These are phyloP conservation scores for Kodamaea kakaduensis DNA, from an alignment of 805 yeast species.

Conservation along the genomic window DNA sequence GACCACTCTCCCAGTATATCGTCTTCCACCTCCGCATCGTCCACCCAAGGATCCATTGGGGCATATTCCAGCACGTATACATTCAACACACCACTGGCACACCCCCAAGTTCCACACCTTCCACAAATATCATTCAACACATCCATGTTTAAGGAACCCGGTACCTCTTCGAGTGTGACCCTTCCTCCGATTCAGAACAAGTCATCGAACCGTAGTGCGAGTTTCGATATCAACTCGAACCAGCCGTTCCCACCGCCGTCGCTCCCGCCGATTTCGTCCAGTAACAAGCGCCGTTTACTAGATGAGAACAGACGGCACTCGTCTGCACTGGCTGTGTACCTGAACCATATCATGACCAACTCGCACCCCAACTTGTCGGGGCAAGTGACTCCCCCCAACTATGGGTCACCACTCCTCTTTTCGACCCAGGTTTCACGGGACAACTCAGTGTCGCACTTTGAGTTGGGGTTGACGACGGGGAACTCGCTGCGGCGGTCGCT, in stretches of 20 bases:
- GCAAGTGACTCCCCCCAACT: constrained; percentile 26
- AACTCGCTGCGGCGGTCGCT: constrained; percentile 37
- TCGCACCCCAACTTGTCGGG: constrained; percentile 12
- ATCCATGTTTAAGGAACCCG: constrained; percentile 31
- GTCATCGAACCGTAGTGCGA: constrained; percentile 8
- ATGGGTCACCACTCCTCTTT: constrained; percentile 27
- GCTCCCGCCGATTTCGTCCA: constrained; percentile 14
- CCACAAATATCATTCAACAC: constrained; percentile 41
- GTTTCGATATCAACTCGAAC: constrained; percentile 6
- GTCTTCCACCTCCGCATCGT: background rate
- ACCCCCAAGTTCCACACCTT: constrained; percentile 18
- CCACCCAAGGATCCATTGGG: background rate
- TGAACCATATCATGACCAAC: constrained; percentile 7
- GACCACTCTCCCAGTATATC: too few relatives aligned
- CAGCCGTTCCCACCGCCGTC: constrained; percentile 10
- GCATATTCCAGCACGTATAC: constrained; percentile 6
- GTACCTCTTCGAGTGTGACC: background rate
- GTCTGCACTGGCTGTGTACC: constrained; percentile 9
- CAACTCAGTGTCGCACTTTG: constrained; percentile 37
- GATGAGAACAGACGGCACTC: constrained; percentile 16
- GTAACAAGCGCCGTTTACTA: constrained; percentile 14
- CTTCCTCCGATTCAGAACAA: constrained; percentile 10
- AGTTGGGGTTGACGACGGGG: constrained; percentile 17
- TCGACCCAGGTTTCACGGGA: constrained; percentile 37
- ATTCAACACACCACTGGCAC: too few relatives aligned